Evolutionary conservation across 2,329 filamentous ascomycete species (phyloP).

Genomic region (Dactylellina leptospora): DNA sequence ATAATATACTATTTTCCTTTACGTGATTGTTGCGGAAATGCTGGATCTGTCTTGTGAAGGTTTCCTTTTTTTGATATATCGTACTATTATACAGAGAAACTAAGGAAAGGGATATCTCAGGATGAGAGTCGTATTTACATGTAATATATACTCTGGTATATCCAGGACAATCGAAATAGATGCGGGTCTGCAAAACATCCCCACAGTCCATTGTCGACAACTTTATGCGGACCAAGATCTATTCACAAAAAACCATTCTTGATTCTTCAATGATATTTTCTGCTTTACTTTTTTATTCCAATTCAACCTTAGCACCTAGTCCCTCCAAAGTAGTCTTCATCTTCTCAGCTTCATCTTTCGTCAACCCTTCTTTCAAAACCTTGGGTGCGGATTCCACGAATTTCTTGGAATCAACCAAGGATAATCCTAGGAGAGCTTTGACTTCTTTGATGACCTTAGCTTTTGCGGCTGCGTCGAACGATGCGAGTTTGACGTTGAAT

Average conservation of each 20-base stretch:
- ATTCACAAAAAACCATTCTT: background rate
- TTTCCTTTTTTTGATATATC: conserved; percentile 33
- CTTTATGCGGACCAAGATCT: too few relatives aligned
- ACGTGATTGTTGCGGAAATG: background rate
- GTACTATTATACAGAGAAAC: conserved; percentile 52
- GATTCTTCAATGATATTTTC: background rate
- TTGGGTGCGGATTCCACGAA: conserved; percentile 99
- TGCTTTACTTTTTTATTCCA: conserved; percentile 74
- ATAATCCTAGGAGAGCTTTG: conserved; percentile 92
- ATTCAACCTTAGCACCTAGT: conserved; percentile 83
- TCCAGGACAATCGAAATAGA: background rate
- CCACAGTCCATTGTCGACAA: too few relatives aligned
- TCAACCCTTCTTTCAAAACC: conserved; percentile 97
- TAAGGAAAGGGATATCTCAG: conserved; percentile 27
- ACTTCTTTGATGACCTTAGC: conserved; percentile 99
- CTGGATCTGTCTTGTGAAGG: background rate
- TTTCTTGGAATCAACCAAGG: conserved; percentile 99
- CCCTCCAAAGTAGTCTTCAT: conserved; percentile 94
- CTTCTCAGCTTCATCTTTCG: conserved; percentile 99
- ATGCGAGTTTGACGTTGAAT: conserved; percentile 93
- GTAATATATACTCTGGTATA: conserved; percentile 26
- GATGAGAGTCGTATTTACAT: conserved; percentile 32
- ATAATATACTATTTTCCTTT: background rate
- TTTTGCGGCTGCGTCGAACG: conserved; percentile 87
- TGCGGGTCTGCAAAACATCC: too few relatives aligned